These are phyloP conservation scores for Arabidopsis thaliana DNA, from an alignment of 345 rosid species.

Conservation along the genomic window TAIR10.1 NC_003071.7:11838001-11838500, in stretches of 20 bases:
- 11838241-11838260: slow-evolving; percentile 25
- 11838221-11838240: slow-evolving; percentile 25
- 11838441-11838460: too few species aligned
- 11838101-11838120: not conserved
- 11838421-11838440: not conserved
- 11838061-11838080: not conserved
- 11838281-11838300: slow-evolving; percentile 25
- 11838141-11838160: slow-evolving; percentile 12
- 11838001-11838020: slow-evolving; percentile 1
- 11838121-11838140: not conserved
- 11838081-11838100: not conserved
- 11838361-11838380: not conserved
- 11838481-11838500: too few species aligned
- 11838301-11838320: not conserved
- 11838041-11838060: not conserved
- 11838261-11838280: slow-evolving; percentile 19
- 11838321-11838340: not conserved
- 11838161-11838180: slow-evolving; percentile 20
- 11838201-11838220: not conserved
- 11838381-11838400: not conserved
- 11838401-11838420: not conserved
- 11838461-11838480: too few species aligned
- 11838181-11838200: slow-evolving; percentile 14
- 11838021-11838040: slow-evolving; percentile 22
- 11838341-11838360: not conserved